Evolutionary conservation across 352 stramenopile genomes (phyloP).

Genomic region (Phytophthora citrophthora): DNA sequence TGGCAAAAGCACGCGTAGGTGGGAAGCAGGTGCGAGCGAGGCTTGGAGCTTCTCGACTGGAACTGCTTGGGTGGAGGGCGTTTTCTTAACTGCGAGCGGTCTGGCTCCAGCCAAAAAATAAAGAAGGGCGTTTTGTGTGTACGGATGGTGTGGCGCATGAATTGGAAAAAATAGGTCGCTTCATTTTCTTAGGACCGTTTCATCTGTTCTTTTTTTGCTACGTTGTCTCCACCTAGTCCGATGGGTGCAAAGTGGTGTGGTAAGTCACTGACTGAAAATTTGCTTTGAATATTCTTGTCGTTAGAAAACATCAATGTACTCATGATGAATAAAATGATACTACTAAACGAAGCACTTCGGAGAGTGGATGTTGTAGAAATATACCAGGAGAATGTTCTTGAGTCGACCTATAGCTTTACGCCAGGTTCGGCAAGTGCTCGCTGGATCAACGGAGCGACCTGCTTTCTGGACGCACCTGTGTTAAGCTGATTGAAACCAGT

Average conservation of each 20-base stretch:
- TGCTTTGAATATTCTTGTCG: too few species aligned
- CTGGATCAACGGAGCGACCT: constrained; percentile 76
- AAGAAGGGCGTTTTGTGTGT: too few species aligned
- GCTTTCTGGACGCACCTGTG: constrained; percentile 70
- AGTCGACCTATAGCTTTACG: constrained; percentile 15
- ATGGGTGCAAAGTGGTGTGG: too few species aligned
- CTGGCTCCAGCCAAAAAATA: background rate
- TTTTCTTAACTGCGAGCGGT: constrained; percentile 31
- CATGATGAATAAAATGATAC: too few species aligned
- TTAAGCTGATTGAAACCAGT: constrained; percentile 67
- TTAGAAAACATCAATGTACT: too few species aligned
- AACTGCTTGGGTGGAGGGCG: constrained; percentile 38
- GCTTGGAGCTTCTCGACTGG: constrained; percentile 10
- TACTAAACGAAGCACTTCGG: too few species aligned
- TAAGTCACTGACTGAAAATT: too few species aligned
- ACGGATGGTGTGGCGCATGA: background rate
- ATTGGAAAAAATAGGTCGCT: background rate
- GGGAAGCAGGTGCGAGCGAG: background rate
- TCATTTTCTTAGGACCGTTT: too few species aligned
- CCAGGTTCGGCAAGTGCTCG: constrained; percentile 38
- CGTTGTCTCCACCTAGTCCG: too few species aligned
- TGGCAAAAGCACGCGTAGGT: background rate
- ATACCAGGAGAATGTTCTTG: too few species aligned
- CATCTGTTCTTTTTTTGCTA: too few species aligned
- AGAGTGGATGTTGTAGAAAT: too few species aligned